A percentile compares a stretch with the other conserved stretches of the same genome.
These are phyloP conservation scores for Bipolaris victoriae DNA, from an alignment of 2,329 filamentous ascomycete genomes.

Conservation along the genomic window DNA sequence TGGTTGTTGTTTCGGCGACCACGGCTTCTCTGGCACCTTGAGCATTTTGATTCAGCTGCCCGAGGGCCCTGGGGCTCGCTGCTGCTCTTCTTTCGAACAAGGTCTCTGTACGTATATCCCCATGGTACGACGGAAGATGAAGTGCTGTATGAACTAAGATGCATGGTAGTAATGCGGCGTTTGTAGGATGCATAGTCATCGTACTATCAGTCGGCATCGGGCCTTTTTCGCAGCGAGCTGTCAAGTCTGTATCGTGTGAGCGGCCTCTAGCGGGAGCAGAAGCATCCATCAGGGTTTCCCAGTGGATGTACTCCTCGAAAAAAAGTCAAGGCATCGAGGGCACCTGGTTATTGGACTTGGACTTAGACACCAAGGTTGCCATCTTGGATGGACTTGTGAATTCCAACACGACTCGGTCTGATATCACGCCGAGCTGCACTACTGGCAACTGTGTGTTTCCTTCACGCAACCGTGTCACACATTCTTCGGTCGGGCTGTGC, in stretches of 20 bases:
- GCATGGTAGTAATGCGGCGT: background rate
- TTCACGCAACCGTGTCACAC: background rate
- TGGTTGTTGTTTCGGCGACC: background rate
- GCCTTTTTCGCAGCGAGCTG: background rate
- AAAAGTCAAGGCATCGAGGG: fast-evolving
- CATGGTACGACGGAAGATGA: background rate
- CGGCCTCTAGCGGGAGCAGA: background rate
- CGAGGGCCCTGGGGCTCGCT: background rate
- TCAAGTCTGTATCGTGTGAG: background rate
- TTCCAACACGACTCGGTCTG: background rate
- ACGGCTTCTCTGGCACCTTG: background rate
- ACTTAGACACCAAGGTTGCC: background rate
- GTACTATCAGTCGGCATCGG: background rate
- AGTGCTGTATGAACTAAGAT: background rate
- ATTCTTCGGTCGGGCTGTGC: background rate
- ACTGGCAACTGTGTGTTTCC: background rate
- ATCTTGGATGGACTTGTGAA: background rate
- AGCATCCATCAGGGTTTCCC: background rate
- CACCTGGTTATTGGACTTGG: background rate
- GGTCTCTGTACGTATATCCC: background rate
- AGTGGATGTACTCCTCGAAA: background rate
- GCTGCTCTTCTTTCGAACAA: background rate
- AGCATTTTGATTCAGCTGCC: background rate
- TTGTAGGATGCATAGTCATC: background rate
- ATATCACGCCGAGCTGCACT: background rate